phyloP scores from a whole-genome alignment of 2,329 filamentous ascomycete species.

The Aureobasidium mangrovei region DNA sequence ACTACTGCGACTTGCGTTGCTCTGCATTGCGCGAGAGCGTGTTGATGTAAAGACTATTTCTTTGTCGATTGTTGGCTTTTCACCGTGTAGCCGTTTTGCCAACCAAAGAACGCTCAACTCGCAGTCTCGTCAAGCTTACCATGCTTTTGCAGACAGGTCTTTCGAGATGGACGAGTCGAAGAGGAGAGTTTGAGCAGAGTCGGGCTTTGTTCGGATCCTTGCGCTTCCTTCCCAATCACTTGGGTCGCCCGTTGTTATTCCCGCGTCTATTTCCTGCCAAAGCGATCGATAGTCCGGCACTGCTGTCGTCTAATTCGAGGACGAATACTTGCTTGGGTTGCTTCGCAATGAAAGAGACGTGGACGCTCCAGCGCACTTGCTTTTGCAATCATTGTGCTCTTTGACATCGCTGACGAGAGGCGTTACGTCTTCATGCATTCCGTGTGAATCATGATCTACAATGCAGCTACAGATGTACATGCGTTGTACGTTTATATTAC shows the following conservation, averaged over 20 bases:
- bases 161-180: neutral
- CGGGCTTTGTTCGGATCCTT: slow-evolving; percentile 3
- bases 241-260: neutral
- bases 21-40: too few species aligned
- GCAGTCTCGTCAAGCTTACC: neutral
- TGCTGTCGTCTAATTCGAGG: too few species aligned
- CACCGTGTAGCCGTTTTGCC: neutral
- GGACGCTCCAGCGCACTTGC: too few species aligned
- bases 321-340: too few species aligned
- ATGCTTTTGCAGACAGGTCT: neutral
- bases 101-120: neutral
- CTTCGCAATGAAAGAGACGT: too few species aligned
- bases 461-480: neutral
- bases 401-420: neutral
- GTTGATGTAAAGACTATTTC: too few species aligned
- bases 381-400: too few species aligned
- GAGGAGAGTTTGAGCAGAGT: neutral
- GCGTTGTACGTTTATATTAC: slow-evolving; percentile 5
- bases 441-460: slow-evolving; percentile 9
- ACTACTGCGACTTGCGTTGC: too few species aligned
- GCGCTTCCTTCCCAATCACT: neutral
- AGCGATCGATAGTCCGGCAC: neutral
- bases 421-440: neutral
- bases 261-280: neutral
- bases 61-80: too few species aligned